These are phyloP conservation scores for Phaeophleospora eucalypticola DNA, from an alignment of 2,329 filamentous ascomycete species.

Conservation along the genomic window DNA sequence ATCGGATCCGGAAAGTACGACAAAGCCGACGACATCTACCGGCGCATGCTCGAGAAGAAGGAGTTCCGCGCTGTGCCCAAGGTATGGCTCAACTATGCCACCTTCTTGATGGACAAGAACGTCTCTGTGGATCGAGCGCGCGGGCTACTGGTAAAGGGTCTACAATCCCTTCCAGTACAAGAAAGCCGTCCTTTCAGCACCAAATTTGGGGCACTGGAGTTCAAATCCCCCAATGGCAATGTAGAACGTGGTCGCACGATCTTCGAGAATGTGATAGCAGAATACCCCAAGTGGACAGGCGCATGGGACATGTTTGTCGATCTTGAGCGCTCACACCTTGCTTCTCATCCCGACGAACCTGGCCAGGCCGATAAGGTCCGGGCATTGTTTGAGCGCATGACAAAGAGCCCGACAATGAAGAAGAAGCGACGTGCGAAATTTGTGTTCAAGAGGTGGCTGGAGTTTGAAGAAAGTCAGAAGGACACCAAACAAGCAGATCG, in stretches of 20 bases:
- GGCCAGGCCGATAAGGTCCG: conserved; percentile 53
- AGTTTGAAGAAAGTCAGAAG: conserved; percentile 73
- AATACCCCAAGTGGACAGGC: conserved; percentile 84
- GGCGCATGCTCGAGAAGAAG: conserved; percentile 81
- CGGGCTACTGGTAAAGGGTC: conserved; percentile 73
- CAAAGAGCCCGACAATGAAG: conserved; percentile 49
- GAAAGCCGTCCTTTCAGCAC: conserved; percentile 72
- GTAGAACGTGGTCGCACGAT: conserved; percentile 89
- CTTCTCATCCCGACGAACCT: conserved; percentile 17
- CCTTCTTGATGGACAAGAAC: conserved; percentile 77
- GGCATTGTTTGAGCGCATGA: conserved; percentile 72
- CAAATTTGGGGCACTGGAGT: conserved; percentile 89
- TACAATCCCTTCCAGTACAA: conserved; percentile 70
- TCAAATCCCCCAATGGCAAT: conserved; percentile 75
- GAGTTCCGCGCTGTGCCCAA: conserved; percentile 68
- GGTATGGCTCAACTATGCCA: conserved; percentile 92
- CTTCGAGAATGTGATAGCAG: conserved; percentile 80
- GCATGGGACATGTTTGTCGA: conserved; percentile 91
- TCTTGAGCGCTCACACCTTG: conserved; percentile 57
- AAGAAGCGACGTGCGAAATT: conserved; percentile 79
- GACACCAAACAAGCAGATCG: conserved; percentile 65
- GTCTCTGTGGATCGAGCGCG: conserved; percentile 69
- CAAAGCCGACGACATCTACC: conserved; percentile 85
- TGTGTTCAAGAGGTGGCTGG: conserved; percentile 88
- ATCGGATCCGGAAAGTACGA: conserved; percentile 83